Evolutionary conservation across 768 basidiomycete species (phyloP).

Genomic region (Boletus vinaceobasis): DNA sequence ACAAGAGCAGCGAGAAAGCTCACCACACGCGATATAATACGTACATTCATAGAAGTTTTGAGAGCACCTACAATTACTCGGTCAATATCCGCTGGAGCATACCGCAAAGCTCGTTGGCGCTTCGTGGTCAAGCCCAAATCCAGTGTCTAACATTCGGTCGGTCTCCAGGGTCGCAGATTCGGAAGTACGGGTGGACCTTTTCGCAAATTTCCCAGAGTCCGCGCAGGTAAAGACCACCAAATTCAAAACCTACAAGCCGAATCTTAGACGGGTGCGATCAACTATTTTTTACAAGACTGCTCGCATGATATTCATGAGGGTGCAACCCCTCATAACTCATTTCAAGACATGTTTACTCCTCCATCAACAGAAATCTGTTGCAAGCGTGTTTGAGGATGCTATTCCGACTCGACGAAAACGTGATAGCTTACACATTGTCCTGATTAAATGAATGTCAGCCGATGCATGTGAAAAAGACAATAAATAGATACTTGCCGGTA

Average conservation of each 20-base stretch:
- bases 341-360: conserved; percentile 9
- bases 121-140: not conserved
- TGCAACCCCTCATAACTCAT: not conserved
- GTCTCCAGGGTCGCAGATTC: not conserved
- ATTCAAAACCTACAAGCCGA: not conserved
- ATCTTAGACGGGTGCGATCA: not conserved
- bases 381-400: not conserved
- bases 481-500: conserved; percentile 25
- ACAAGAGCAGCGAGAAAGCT: not conserved
- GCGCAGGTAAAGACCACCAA: not conserved
- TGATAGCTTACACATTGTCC: conserved; percentile 25
- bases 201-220: not conserved
- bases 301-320: not conserved
- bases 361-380: conserved; percentile 21
- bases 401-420: not conserved
- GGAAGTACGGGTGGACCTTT: no score
- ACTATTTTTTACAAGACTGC: not conserved
- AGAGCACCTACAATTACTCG: not conserved
- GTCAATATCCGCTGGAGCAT: not conserved
- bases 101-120: not conserved
- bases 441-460: conserved; percentile 1
- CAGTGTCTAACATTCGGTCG: not conserved
- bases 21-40: not conserved
- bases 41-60: not conserved
- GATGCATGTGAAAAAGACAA: not conserved